These are phyloP conservation scores for Boletellus sp. DNA, from an alignment of 768 basidiomycete species.

Conservation along the genomic window DNA sequence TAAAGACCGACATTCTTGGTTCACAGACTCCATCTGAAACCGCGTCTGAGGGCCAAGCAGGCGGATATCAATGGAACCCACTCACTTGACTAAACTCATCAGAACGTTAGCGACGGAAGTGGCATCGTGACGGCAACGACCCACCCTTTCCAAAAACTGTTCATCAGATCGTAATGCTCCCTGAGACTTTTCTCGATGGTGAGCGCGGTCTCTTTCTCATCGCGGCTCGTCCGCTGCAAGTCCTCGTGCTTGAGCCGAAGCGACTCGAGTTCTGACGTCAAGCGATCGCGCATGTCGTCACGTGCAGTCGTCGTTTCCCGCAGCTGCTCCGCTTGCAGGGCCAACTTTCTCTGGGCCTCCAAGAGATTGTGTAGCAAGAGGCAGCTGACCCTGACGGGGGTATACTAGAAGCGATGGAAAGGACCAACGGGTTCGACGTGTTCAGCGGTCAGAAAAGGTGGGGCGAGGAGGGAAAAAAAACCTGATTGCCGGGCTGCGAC, in stretches of 20 bases:
- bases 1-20: constrained; percentile 25
- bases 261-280: constrained; percentile 35
- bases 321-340: constrained; percentile 32
- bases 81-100: constrained; percentile 35
- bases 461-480: constrained; percentile 21
- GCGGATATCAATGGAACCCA: constrained; percentile 10
- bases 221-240: constrained; percentile 36
- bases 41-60: constrained; percentile 6
- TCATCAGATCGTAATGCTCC: constrained; percentile 47
- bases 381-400: constrained; percentile 47
- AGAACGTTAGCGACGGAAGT: constrained; percentile 18
- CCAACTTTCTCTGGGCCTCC: constrained; percentile 43
- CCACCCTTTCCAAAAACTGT: constrained; percentile 38
- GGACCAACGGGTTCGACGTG: constrained; percentile 5
- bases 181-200: constrained; percentile 51
- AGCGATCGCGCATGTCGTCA: constrained; percentile 29
- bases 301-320: constrained; percentile 31
- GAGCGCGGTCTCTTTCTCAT: constrained; percentile 51
- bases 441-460: constrained; percentile 8
- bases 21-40: constrained; percentile 21
- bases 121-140: constrained; percentile 14
- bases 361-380: constrained; percentile 49
- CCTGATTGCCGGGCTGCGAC: constrained; percentile 44
- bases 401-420: constrained; percentile 35
- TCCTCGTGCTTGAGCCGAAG: constrained; percentile 40